Evolutionary conservation across 192 early-diverging fungal species (phyloP).

Genomic region (Backusella morwellensis): DNA sequence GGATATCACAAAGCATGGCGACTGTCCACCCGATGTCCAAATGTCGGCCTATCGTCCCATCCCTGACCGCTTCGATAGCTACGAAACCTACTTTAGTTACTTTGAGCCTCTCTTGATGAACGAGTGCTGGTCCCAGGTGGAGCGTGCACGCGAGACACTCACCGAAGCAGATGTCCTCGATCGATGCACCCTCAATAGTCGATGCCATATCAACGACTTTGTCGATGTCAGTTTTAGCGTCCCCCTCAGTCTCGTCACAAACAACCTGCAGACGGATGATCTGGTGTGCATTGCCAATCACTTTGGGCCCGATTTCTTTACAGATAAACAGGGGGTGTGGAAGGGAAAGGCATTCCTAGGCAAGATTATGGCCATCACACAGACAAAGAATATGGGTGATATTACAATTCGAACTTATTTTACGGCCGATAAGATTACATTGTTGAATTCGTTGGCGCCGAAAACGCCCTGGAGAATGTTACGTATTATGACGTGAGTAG

Average conservation of each 20-base stretch:
- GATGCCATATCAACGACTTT: conserved; percentile 72
- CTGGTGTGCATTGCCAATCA: conserved; percentile 60
- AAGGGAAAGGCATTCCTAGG: conserved; percentile 48
- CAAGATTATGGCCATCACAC: conserved; percentile 47
- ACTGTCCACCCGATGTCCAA: conserved; percentile 50
- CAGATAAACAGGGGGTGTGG: conserved; percentile 20
- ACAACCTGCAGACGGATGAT: conserved; percentile 51
- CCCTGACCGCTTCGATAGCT: conserved; percentile 55
- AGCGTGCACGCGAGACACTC: conserved; percentile 66
- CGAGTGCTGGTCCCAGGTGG: conserved; percentile 85
- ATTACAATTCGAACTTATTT: conserved; percentile 49
- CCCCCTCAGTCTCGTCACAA: conserved; percentile 18
- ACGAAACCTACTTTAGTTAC: conserved; percentile 54
- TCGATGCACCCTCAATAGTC: conserved; percentile 41
- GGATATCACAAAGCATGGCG: conserved; percentile 50
- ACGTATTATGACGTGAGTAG: conserved; percentile 43
- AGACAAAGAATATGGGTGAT: conserved; percentile 42
- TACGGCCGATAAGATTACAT: conserved; percentile 37
- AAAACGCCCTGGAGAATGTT: conserved; percentile 42
- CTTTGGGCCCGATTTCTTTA: conserved; percentile 35
- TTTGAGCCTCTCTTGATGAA: conserved; percentile 85
- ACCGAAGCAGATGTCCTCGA: conserved; percentile 47
- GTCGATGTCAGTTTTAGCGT: conserved; percentile 62
- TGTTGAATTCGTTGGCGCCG: conserved; percentile 44
- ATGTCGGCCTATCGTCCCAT: conserved; percentile 41